phyloP scores from a whole-genome alignment of 23 red algal genomes.

The Gracilaria gracilis region DNA sequence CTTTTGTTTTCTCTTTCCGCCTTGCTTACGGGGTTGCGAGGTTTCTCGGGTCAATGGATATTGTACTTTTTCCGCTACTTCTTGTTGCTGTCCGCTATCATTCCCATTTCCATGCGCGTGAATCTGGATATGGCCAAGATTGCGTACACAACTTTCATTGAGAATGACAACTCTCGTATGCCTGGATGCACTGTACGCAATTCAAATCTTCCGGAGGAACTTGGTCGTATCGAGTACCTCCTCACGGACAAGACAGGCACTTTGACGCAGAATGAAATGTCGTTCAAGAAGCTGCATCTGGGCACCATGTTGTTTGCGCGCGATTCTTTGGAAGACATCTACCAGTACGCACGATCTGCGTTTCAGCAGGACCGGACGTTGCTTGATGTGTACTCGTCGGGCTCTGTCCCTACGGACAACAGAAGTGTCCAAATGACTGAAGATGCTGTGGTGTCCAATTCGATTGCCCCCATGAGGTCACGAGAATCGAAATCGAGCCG shows the following conservation, averaged over 20 bases:
- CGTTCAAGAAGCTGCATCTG: constrained; percentile 97
- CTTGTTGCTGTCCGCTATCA: constrained; percentile 93
- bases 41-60: constrained; percentile 76
- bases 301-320: constrained; percentile 88
- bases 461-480: background rate
- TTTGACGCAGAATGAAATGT: constrained; percentile 97
- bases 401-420: constrained; percentile 33
- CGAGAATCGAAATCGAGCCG: constrained; percentile 31
- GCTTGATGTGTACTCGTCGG: constrained; percentile 33
- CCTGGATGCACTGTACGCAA: constrained; percentile 85
- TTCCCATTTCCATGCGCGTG: constrained; percentile 96
- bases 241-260: constrained; percentile 98
- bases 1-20: constrained; percentile 80
- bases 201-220: constrained; percentile 95
- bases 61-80: constrained; percentile 97
- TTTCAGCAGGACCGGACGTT: constrained; percentile 58
- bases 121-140: constrained; percentile 97
- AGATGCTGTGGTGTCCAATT: constrained; percentile 37
- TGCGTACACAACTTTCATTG: constrained; percentile 85
- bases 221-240: constrained; percentile 93
- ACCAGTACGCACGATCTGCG: constrained; percentile 67
- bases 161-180: constrained; percentile 77
- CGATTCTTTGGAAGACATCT: constrained; percentile 88
- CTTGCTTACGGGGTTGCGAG: constrained; percentile 81
- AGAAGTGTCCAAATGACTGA: constrained; percentile 43